A percentile compares a stretch with the other conserved stretches of the same genome.
Conservation (phyloP, 768 basidiomycete genomes). For the Rhodotorula graminis region DNA sequence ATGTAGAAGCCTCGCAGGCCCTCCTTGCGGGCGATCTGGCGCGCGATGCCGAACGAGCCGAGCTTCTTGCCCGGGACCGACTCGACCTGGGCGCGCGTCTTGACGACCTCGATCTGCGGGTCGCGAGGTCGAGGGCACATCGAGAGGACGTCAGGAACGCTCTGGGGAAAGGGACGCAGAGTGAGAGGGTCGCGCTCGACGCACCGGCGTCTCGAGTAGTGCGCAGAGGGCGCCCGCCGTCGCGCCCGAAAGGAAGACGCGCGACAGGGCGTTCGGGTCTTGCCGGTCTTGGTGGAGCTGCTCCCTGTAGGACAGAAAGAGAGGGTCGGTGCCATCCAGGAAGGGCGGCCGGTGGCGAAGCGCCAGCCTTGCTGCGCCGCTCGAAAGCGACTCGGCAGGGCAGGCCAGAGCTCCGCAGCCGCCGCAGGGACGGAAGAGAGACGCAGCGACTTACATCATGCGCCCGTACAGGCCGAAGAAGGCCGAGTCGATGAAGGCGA, state of each 20-base stretch:
- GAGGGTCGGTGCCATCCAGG: too few species aligned
- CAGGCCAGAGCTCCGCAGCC: too few species aligned
- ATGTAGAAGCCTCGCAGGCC: constrained; percentile 37
- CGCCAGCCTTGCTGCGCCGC: too few species aligned
- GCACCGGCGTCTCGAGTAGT: constrained; percentile 34
- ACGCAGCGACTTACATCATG: constrained; percentile 22
- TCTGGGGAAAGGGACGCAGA: accelerated
- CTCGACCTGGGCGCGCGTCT: constrained; percentile 39
- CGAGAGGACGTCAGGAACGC: background rate
- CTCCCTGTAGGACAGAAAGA: constrained; percentile 16
- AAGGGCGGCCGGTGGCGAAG: too few species aligned
- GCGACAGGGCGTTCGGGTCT: constrained; percentile 19
- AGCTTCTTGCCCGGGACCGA: constrained; percentile 21
- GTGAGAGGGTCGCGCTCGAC: background rate
- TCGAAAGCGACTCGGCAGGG: too few species aligned
- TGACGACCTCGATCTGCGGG: constrained; percentile 38
- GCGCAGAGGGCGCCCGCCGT: constrained; percentile 32
- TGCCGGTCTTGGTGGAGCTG: constrained; percentile 33
- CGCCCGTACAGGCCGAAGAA: constrained; percentile 39
- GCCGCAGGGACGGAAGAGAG: background rate
- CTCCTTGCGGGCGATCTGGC: constrained; percentile 29
- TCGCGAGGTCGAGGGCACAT: background rate
- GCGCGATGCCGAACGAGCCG: constrained; percentile 34
- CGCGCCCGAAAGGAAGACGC: constrained; percentile 30
- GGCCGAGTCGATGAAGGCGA: constrained; percentile 38